A percentile compares a stretch with the other conserved stretches of the same genome.
These are phyloP conservation scores for Cubamyces sp. DNA, from an alignment of 768 basidiomycete genomes.

Conservation along the genomic window DNA sequence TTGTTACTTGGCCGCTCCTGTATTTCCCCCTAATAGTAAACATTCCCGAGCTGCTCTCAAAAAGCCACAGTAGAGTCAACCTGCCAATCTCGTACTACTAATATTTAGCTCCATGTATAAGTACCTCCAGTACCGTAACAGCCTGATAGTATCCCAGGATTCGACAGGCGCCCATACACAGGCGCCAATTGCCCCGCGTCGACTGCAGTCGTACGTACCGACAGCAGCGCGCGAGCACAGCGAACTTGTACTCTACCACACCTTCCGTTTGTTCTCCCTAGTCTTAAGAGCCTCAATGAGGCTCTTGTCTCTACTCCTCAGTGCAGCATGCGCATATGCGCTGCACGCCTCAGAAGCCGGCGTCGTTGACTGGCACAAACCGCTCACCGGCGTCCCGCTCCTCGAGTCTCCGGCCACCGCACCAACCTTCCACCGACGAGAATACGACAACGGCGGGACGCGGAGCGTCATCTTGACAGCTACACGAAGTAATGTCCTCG, in stretches of 20 bases:
- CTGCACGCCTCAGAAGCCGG: constrained; percentile 75
- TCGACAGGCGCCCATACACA: no score
- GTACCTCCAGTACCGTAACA: no score
- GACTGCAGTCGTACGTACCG: neutral
- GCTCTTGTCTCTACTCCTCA: constrained; percentile 11
- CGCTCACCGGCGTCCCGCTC: constrained; percentile 74
- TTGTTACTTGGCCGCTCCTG: no score
- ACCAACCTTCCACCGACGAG: constrained; percentile 59
- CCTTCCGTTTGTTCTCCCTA: neutral
- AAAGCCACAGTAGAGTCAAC: no score
- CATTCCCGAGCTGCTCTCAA: no score
- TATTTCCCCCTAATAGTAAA: no score
- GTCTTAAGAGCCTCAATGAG: constrained; percentile 20
- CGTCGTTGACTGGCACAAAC: constrained; percentile 86
- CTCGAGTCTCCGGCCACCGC: constrained; percentile 51
- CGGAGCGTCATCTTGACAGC: constrained; percentile 63
- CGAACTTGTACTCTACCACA: neutral
- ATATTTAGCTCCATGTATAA: no score
- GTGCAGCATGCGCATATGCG: constrained; percentile 21
- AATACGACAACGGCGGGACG: constrained; percentile 32
- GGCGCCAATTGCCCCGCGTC: no score
- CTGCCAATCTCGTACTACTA: no score
- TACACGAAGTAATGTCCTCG: constrained; percentile 78
- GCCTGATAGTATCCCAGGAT: no score
- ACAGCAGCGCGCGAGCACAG: neutral